These are phyloP conservation scores for Acarospora socialis DNA, from an alignment of 2,329 filamentous ascomycete genomes.

Conservation along the genomic window DNA sequence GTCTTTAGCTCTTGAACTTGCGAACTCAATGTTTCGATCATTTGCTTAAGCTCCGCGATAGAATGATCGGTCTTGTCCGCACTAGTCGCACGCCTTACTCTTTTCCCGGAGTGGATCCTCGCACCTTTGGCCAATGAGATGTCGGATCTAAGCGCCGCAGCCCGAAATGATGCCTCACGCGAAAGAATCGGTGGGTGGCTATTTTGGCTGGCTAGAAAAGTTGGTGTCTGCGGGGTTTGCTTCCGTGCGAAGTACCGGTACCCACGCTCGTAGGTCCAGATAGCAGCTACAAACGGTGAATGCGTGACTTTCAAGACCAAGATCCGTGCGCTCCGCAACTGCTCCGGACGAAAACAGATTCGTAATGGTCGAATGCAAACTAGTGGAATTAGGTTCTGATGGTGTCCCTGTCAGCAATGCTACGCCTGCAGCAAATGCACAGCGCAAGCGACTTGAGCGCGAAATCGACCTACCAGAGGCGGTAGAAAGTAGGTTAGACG, in stretches of 20 bases:
- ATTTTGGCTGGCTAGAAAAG: constrained; percentile 2
- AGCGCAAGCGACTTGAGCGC: too few species aligned
- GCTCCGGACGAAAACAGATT: constrained; percentile 40
- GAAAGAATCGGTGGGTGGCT: constrained; percentile 4
- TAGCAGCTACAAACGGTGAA: constrained; percentile 41
- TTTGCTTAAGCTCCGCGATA: constrained; percentile 2
- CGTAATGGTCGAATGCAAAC: constrained; percentile 42
- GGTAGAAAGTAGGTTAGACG: constrained; percentile 34
- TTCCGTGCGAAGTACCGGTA: constrained; percentile 3
- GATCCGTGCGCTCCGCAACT: constrained; percentile 41
- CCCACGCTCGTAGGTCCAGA: constrained; percentile 38
- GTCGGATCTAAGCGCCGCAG: constrained; percentile 5
- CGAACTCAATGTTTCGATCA: constrained; percentile 5
- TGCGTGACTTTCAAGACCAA: constrained; percentile 45
- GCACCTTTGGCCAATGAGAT: constrained; percentile 3
- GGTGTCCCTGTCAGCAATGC: background rate
- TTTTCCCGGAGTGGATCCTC: too few species aligned
- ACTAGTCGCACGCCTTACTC: background rate
- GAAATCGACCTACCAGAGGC: constrained; percentile 29
- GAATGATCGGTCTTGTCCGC: constrained; percentile 1
- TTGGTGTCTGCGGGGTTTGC: constrained; percentile 3
- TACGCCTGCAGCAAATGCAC: constrained; percentile 1
- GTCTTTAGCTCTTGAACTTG: constrained; percentile 7
- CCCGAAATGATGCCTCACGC: constrained; percentile 3
- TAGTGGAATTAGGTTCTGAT: constrained; percentile 44